Conservation (phyloP, 331 rosid genomes). For the Malus hybrid region DNA sequence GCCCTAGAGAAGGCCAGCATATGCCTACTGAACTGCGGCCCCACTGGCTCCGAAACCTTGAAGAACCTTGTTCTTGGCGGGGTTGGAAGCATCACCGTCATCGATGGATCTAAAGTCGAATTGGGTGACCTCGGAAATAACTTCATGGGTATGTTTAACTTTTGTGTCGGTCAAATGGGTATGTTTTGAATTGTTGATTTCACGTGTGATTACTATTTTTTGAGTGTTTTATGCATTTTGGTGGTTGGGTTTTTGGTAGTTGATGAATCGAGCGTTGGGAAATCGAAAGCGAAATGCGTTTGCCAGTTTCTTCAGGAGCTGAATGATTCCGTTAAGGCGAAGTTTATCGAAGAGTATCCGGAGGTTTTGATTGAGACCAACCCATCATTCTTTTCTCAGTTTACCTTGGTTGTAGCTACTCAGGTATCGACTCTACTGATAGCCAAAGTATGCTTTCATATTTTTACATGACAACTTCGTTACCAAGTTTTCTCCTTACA, state of each 20-base stretch:
- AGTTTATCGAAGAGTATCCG: conserved; percentile 83
- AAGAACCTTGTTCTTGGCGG: conserved; percentile 98
- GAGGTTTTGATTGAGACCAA: conserved; percentile 71
- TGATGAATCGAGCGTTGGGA: conserved; percentile 77
- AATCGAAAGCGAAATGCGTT: conserved; percentile 86
- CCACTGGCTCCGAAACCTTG: conserved; percentile 91
- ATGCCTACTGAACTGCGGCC: conserved; percentile 91
- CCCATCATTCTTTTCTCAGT: conserved; percentile 87
- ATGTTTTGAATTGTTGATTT: conserved; percentile 5
- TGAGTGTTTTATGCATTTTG: conserved; percentile 19
- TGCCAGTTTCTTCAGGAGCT: conserved; percentile 95
- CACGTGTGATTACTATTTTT: neutral
- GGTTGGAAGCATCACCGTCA: conserved; percentile 88
- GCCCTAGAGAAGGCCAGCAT: conserved; percentile 93
- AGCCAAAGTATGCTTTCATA: neutral
- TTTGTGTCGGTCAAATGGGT: conserved; percentile 43
- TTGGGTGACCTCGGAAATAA: conserved; percentile 92
- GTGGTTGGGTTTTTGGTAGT: conserved; percentile 32
- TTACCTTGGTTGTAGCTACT: conserved; percentile 84
- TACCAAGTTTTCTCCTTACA: neutral
- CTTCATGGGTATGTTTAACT: conserved; percentile 61
- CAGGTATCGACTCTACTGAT: conserved; percentile 46
- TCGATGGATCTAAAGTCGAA: conserved; percentile 91
- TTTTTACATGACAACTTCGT: too few species aligned
- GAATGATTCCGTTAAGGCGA: conserved; percentile 92